Evolutionary conservation across 2,329 filamentous ascomycete genomes (phyloP).

Genomic region (Rutstroemia sydowiana): DNA sequence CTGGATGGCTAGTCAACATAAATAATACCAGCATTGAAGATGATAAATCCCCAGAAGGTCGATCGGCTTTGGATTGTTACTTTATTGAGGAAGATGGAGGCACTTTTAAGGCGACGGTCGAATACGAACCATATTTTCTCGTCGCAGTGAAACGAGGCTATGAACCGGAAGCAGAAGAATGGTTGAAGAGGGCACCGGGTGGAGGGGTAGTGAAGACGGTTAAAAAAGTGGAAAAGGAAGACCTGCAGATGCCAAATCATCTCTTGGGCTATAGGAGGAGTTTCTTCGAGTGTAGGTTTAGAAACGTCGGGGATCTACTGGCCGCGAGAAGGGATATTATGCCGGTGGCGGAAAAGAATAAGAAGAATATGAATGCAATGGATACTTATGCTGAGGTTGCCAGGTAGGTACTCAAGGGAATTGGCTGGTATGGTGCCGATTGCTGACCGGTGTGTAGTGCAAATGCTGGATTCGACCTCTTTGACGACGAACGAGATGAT

Average conservation of each 20-base stretch:
- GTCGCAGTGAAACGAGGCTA: constrained; percentile 81
- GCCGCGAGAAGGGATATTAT: constrained; percentile 76
- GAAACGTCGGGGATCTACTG: constrained; percentile 80
- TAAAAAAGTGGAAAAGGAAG: constrained; percentile 79
- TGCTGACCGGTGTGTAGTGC: constrained; percentile 42
- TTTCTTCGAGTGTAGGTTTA: constrained; percentile 80
- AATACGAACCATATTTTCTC: constrained; percentile 95
- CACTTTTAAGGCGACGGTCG: constrained; percentile 89
- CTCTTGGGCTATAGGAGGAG: constrained; percentile 82
- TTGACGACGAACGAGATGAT: constrained; percentile 78
- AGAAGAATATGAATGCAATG: constrained; percentile 92
- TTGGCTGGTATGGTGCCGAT: background rate
- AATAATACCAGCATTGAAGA: constrained; percentile 84
- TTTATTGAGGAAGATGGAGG: constrained; percentile 83
- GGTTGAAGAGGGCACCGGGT: constrained; percentile 68
- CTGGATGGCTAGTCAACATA: constrained; percentile 94
- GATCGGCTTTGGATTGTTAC: constrained; percentile 91
- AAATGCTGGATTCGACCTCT: constrained; percentile 84
- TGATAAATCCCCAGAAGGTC: constrained; percentile 72
- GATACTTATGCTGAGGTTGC: constrained; percentile 97
- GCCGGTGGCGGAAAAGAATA: constrained; percentile 93
- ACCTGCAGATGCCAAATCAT: constrained; percentile 92
- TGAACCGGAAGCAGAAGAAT: constrained; percentile 94
- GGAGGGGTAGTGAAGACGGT: constrained; percentile 78
- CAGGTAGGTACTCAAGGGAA: constrained; percentile 47